These are phyloP conservation scores for Aspergillus pseudoterreus DNA, from an alignment of 2,329 filamentous ascomycete species.

Conservation along the genomic window DNA sequence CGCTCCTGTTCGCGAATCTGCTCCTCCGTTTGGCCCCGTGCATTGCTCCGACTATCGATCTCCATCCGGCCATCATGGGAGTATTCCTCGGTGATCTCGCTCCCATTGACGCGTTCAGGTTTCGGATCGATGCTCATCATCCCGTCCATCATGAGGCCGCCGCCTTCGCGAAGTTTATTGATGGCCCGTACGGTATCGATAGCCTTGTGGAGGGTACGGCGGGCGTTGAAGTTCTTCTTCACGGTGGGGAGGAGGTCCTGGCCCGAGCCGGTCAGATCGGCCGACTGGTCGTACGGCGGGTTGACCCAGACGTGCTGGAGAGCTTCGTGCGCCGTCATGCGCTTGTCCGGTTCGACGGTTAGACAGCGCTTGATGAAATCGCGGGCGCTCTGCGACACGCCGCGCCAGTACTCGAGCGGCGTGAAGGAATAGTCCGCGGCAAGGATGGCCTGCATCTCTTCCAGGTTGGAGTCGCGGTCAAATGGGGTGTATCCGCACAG, in stretches of 20 bases:
- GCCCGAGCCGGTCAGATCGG: slow-evolving; percentile 31
- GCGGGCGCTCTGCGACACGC: slow-evolving; percentile 78
- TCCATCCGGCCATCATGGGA: slow-evolving; percentile 37
- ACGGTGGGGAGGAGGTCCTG: slow-evolving; percentile 61
- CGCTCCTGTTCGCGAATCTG: slow-evolving; percentile 60
- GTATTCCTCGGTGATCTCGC: slow-evolving; percentile 38
- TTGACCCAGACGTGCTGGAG: slow-evolving; percentile 64
- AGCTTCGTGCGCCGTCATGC: slow-evolving; percentile 85
- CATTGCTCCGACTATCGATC: slow-evolving; percentile 58
- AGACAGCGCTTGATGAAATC: slow-evolving; percentile 91
- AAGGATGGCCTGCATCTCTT: slow-evolving; percentile 99
- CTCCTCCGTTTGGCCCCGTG: slow-evolving; percentile 58
- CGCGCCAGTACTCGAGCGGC: slow-evolving; percentile 92
- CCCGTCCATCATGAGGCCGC: slow-evolving; percentile 61
- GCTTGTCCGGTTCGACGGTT: slow-evolving; percentile 79
- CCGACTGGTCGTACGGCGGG: slow-evolving; percentile 47
- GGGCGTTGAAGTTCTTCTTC: slow-evolving; percentile 68
- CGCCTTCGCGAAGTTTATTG: slow-evolving; percentile 62
- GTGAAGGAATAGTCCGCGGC: slow-evolving; percentile 95
- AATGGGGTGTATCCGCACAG: slow-evolving; percentile 98
- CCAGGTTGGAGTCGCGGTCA: slow-evolving; percentile 92
- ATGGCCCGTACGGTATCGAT: slow-evolving; percentile 67
- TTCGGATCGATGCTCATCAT: slow-evolving; percentile 55
- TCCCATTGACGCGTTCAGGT: slow-evolving; percentile 43
- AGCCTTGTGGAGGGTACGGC: slow-evolving; percentile 62